A percentile compares a stretch with the other conserved stretches of the same genome.
Conservation (phyloP, 345 rosid genomes). For the Pseudoturritis turrita region DNA sequence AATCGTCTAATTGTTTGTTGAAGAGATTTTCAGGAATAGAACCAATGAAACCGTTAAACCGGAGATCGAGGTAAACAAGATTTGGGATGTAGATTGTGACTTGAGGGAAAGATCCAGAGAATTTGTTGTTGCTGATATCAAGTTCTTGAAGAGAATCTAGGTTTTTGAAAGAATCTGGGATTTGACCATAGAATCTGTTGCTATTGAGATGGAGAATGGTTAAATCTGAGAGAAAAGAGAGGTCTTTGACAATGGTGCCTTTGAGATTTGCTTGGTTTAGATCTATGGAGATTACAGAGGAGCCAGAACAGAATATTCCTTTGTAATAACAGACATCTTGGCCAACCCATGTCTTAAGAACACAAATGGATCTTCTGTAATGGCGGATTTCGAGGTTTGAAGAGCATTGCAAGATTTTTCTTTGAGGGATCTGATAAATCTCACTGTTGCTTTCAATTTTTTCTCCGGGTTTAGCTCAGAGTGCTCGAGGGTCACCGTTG, state of each 20-base stretch:
- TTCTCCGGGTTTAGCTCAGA: slow-evolving; percentile 82
- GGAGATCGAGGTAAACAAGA: slow-evolving; percentile 71
- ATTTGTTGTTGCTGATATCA: slow-evolving; percentile 78
- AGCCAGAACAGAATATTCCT: slow-evolving; percentile 63
- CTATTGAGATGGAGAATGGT: slow-evolving; percentile 73
- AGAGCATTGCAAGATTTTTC: slow-evolving; percentile 71
- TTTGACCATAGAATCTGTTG: slow-evolving; percentile 66
- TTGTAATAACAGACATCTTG: slow-evolving; percentile 66
- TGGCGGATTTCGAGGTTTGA: slow-evolving; percentile 79
- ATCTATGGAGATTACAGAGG: slow-evolving; percentile 45
- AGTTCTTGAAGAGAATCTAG: slow-evolving; percentile 63
- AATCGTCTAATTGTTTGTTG: slow-evolving; percentile 69
- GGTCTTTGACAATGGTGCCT: slow-evolving; percentile 62
- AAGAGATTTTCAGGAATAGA: slow-evolving; percentile 68
- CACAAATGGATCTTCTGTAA: slow-evolving; percentile 66
- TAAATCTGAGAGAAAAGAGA: slow-evolving; percentile 53
- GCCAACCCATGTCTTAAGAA: slow-evolving; percentile 76
- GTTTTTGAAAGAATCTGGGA: slow-evolving; percentile 54
- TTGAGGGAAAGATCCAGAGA: slow-evolving; percentile 66
- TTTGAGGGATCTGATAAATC: slow-evolving; percentile 50
- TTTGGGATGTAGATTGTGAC: slow-evolving; percentile 51
- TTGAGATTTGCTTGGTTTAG: slow-evolving; percentile 79
- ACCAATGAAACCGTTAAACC: slow-evolving; percentile 77
- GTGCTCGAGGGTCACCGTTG: slow-evolving; percentile 51
- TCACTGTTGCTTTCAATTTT: slow-evolving; percentile 85